Evolutionary conservation across 2,329 filamentous ascomycete species (phyloP).

Genomic region (Fusarium sp.): DNA sequence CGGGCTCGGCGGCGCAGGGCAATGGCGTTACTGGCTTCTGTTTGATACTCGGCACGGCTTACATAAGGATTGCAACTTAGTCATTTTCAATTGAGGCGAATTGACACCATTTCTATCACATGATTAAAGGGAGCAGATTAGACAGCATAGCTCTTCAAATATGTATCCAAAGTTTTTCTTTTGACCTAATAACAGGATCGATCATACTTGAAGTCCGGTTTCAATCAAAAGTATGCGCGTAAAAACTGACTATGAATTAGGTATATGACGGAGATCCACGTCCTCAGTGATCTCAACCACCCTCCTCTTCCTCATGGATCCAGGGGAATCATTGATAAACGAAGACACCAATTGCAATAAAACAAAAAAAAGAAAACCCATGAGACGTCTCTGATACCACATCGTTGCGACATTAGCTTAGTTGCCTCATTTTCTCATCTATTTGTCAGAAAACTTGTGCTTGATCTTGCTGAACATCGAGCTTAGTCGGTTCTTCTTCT

Average conservation of each 20-base stretch:
- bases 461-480: constrained; percentile 69
- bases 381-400: constrained; percentile 41
- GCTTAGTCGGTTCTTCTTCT: constrained; percentile 75
- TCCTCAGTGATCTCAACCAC: constrained; percentile 45
- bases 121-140: neutral
- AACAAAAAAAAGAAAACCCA: constrained; percentile 40
- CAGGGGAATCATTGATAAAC: constrained; percentile 56
- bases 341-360: constrained; percentile 52
- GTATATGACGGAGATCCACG: constrained; percentile 51
- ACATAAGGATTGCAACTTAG: constrained; percentile 23
- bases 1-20: constrained; percentile 24
- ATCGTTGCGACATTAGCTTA: constrained; percentile 43
- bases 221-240: constrained; percentile 40
- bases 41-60: neutral
- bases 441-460: constrained; percentile 56
- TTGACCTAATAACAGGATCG: constrained; percentile 27
- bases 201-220: constrained; percentile 43
- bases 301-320: constrained; percentile 49
- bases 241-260: constrained; percentile 51
- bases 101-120: constrained; percentile 9
- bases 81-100: constrained; percentile 22
- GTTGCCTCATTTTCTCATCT: constrained; percentile 35
- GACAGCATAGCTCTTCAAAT: neutral
- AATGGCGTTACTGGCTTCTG: constrained; percentile 28
- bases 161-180: constrained; percentile 32